Base-by-base conservation (phyloP, 345 rosid species). In the Eucalyptus tenuipes region DNA sequence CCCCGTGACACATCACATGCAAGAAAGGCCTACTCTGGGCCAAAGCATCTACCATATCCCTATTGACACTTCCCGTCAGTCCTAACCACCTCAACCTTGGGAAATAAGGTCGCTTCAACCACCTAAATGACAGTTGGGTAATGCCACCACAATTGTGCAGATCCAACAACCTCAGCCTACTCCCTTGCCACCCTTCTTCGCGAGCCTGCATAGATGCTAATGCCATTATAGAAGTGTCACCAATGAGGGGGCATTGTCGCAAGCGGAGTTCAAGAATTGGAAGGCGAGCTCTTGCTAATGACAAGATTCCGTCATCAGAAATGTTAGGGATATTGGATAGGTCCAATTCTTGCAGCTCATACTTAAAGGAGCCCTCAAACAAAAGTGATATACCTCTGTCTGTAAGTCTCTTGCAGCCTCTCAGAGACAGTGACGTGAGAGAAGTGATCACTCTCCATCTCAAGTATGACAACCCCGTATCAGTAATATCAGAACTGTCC, bases 61-160 rank as follows among this genome's bases (percentile, higher is more conserved):
- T 94, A 88, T 95, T 96, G 44, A 93, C 92, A 88, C 96, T 92
- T 75, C 98, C 99, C 2, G 96, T 93, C 90, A 96, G 94, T 53
- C 99, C 99, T 89, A 97, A 90, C 98, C 96, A 95, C 91, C 96
- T 95, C 90, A 97, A 92, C 92, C 94, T 94, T 1, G 99, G 99
- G 89, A 97, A 97, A 86, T 95, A 96, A 4, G 99, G 99, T 89
- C 94, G 95, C 93, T 93, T 96, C 49, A 97, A 91, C 99, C 99
- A 97, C 88, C 93, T 91, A 90, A 93, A 96, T 13, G 97, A 92
- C 53, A 96, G 95, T 14, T 89, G 96, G 0, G 98, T 96, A n/a
- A 97, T 94, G 81, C 99, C 93, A 45, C 98, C 99, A 17, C 96
- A 96, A 91, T 96, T 94, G 93, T 94, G 85, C 66, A 96, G 94